A percentile compares a stretch with the other conserved stretches of the same genome.
Conservation (phyloP, 257 asterid genomes). For the Petunia secreta region DNA sequence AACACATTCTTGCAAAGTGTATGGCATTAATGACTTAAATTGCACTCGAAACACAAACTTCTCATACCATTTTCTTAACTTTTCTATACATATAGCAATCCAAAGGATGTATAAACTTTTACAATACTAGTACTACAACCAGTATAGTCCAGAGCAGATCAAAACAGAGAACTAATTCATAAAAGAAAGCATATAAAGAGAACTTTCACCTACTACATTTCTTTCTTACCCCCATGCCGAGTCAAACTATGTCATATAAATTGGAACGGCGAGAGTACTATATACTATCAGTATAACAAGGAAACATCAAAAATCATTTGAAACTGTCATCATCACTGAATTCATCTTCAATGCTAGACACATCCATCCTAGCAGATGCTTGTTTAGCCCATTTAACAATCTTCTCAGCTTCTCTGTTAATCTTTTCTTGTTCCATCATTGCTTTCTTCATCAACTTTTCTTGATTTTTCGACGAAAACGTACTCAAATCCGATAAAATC, state of each 20-base stretch:
- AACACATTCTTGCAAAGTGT: not conserved
- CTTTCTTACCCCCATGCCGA: too few relatives aligned
- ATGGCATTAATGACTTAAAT: not conserved
- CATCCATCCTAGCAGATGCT: constrained; percentile 76
- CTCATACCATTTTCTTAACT: not conserved
- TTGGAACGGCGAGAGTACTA: too few relatives aligned
- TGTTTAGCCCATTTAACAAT: constrained; percentile 92
- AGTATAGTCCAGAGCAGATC: not conserved
- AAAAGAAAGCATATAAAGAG: not conserved
- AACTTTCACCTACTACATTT: not conserved
- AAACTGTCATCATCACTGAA: constrained; percentile 43
- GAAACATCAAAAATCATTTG: constrained; percentile 24
- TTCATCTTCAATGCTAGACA: constrained; percentile 58
- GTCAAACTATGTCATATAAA: too few relatives aligned
- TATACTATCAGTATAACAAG: not conserved
- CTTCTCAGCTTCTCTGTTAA: constrained; percentile 80
- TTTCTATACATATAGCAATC: not conserved
- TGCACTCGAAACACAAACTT: not conserved
- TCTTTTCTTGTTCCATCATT: constrained; percentile 71
- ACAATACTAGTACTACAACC: not conserved
- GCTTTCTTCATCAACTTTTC: constrained; percentile 64
- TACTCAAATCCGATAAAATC: constrained; percentile 60
- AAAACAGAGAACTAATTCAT: not conserved
- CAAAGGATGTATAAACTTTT: not conserved
- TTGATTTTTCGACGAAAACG: constrained; percentile 48